Percentiles rank a stretch among this genome's conserved stretches.
These are phyloP conservation scores for Strobilomyces echinocephalus DNA, from an alignment of 768 basidiomycete genomes.

Conservation along the genomic window DNA sequence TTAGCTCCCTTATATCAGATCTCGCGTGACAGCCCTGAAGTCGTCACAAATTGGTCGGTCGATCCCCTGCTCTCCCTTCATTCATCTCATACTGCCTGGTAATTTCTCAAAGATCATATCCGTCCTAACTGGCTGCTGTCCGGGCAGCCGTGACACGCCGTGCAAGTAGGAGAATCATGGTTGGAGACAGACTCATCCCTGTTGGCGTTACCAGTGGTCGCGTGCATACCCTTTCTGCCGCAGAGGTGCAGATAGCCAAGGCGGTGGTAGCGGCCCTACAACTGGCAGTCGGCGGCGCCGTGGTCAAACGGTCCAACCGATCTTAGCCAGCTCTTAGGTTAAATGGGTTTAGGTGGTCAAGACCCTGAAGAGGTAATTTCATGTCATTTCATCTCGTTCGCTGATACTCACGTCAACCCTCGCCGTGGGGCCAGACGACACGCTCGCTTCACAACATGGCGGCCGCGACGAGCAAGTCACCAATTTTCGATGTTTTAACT, in stretches of 20 bases:
- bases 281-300: slow-evolving; percentile 54
- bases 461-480: too few species aligned
- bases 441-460: too few species aligned
- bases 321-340: slow-evolving; percentile 55
- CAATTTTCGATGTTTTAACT: too few species aligned
- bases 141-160: slow-evolving; percentile 91
- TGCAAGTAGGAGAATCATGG: slow-evolving; percentile 92
- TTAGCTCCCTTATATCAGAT: not conserved
- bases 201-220: slow-evolving; percentile 93
- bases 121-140: slow-evolving; percentile 96
- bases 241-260: slow-evolving; percentile 47
- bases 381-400: slow-evolving; percentile 21
- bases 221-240: slow-evolving; percentile 58
- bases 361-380: slow-evolving; percentile 83
- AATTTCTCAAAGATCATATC: slow-evolving; percentile 68
- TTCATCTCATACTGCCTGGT: slow-evolving; percentile 5
- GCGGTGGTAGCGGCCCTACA: slow-evolving; percentile 34
- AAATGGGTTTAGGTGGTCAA: slow-evolving; percentile 72
- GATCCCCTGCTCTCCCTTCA: slow-evolving; percentile 1
- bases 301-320: slow-evolving; percentile 49
- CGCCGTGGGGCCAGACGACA: too few species aligned
- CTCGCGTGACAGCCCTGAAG: slow-evolving; percentile 69
- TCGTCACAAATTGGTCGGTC: slow-evolving; percentile 82
- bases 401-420: slow-evolving; percentile 14
- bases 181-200: slow-evolving; percentile 94